Percentiles rank a stretch among this genome's conserved stretches.
Evolutionary conservation across 1,284 basidiomycete genomes (phyloP).

Genomic region (Trichosporon sp.): DNA sequence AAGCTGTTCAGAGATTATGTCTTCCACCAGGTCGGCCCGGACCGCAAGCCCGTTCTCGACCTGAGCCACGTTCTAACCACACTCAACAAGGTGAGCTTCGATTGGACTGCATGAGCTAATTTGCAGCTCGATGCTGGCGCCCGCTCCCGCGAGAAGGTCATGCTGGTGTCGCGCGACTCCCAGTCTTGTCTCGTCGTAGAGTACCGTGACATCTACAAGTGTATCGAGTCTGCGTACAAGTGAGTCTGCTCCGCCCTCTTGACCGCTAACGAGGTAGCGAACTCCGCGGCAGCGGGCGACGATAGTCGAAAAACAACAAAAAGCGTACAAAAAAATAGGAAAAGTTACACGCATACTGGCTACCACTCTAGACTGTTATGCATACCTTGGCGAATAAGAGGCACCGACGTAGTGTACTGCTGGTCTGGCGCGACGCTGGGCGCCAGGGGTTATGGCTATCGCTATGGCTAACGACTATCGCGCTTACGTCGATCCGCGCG

Average conservation of each 20-base stretch:
- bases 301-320: background rate
- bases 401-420: too few species aligned
- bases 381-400: background rate
- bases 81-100: conserved; percentile 69
- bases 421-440: too few species aligned
- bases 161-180: conserved; percentile 77
- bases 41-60: conserved; percentile 84
- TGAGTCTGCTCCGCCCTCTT: conserved; percentile 31
- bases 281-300: background rate
- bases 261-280: background rate
- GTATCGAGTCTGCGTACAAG: conserved; percentile 73
- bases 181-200: conserved; percentile 94
- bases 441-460: background rate
- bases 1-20: conserved; percentile 98
- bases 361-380: background rate
- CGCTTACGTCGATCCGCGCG: too few species aligned
- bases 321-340: conserved; percentile 1
- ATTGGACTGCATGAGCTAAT: background rate
- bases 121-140: conserved; percentile 22
- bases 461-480: background rate
- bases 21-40: conserved; percentile 93
- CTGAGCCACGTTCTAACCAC: conserved; percentile 84
- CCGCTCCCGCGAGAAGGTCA: conserved; percentile 81
- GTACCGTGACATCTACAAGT: conserved; percentile 86
- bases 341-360: background rate